A percentile compares a stretch with the other conserved stretches of the same genome.
phyloP scores from a whole-genome alignment of 257 asterid genomes.

The Nyctanthes arbortristis region DNA sequence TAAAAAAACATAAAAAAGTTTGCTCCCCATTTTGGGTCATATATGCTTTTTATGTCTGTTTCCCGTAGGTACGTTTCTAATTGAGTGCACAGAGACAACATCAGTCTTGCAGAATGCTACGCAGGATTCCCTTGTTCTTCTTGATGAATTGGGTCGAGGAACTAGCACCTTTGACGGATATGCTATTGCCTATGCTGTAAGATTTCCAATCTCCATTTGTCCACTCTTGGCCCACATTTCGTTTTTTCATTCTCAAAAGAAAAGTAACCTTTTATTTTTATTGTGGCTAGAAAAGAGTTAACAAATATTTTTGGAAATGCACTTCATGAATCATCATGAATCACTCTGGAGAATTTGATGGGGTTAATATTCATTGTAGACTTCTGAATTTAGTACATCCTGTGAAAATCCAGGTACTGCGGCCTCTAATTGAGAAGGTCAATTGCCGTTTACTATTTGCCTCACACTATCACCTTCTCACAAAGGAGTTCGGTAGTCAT shows the following conservation, averaged over 20 bases:
- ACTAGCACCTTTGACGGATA: constrained; percentile 98
- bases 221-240: constrained; percentile 15
- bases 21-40: constrained; percentile 10
- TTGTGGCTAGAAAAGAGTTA: too few relatives aligned
- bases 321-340: too few relatives aligned
- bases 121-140: constrained; percentile 82
- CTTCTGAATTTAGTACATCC: too few relatives aligned
- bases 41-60: constrained; percentile 26
- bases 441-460: constrained; percentile 92
- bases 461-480: constrained; percentile 89
- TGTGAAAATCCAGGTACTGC: constrained; percentile 90
- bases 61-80: constrained; percentile 79
- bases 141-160: constrained; percentile 98
- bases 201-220: constrained; percentile 33
- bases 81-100: constrained; percentile 95
- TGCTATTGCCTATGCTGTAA: constrained; percentile 96
- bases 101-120: constrained; percentile 87
- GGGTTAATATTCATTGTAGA: too few relatives aligned
- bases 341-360: too few relatives aligned
- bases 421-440: constrained; percentile 88
- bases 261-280: too few relatives aligned
- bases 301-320: too few relatives aligned
- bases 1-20: not conserved
- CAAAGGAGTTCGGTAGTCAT: constrained; percentile 88
- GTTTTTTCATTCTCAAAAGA: not conserved